Percentiles rank a stretch among this genome's conserved stretches.
These are phyloP conservation scores for Boechera stricta DNA, from an alignment of 345 rosid genomes.

Conservation along the genomic window DNA sequence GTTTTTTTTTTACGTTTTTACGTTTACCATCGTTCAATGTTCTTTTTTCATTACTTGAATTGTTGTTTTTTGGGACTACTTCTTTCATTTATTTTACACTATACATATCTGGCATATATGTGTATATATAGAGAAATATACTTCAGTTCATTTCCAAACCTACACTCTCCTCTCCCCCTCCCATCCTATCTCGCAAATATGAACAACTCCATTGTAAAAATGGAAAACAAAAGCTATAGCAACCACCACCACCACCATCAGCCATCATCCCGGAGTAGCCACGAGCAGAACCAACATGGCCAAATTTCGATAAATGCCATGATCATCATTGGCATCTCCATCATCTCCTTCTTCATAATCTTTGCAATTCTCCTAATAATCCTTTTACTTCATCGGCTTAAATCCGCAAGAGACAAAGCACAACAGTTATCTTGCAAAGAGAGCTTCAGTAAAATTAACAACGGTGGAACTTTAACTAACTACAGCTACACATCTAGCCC, in stretches of 20 bases:
- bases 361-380: conserved; percentile 53
- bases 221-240: conserved; percentile 38
- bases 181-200: conserved; percentile 18
- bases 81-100: not conserved
- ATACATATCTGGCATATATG: not conserved
- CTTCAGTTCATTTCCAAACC: conserved; percentile 11
- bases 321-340: conserved; percentile 51
- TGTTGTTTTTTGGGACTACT: not conserved
- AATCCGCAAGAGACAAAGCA: conserved; percentile 45
- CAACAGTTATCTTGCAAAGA: conserved; percentile 37
- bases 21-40: not conserved
- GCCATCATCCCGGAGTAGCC: conserved; percentile 15
- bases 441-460: conserved; percentile 37
- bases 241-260: conserved; percentile 31
- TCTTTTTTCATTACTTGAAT: not conserved
- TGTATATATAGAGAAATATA: conserved; percentile 1
- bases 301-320: conserved; percentile 55
- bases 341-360: conserved; percentile 50
- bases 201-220: conserved; percentile 30
- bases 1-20: too few species aligned
- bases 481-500: conserved; percentile 67
- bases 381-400: conserved; percentile 56
- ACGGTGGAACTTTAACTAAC: conserved; percentile 46
- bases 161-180: conserved; percentile 3
- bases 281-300: conserved; percentile 37